These are phyloP conservation scores for Pseudohalonectria lignicola DNA, from an alignment of 2,329 filamentous ascomycete genomes.

Conservation along the genomic window DNA sequence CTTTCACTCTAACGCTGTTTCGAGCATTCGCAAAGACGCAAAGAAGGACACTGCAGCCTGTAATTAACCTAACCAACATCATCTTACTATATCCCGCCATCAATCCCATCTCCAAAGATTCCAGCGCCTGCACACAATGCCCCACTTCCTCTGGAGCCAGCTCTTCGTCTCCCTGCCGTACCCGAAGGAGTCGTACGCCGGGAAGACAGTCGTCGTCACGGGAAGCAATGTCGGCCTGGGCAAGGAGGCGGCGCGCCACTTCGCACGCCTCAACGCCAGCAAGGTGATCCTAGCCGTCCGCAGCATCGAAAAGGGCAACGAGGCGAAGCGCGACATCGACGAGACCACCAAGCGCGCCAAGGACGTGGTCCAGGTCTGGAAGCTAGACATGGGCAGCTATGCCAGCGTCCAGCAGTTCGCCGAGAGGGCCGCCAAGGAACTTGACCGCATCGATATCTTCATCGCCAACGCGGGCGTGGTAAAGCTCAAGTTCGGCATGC, in stretches of 20 bases:
- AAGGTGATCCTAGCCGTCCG: conserved; percentile 22
- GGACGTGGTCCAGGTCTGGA: conserved; percentile 29
- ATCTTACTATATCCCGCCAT: too few species aligned
- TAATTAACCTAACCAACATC: too few species aligned
- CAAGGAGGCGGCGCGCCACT: conserved; percentile 20
- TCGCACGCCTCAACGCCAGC: conserved; percentile 15
- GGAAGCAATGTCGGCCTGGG: conserved; percentile 23
- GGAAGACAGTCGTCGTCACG: conserved; percentile 17
- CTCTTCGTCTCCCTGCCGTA: conserved; percentile 4
- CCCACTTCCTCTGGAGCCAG: too few species aligned
- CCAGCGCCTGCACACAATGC: too few species aligned
- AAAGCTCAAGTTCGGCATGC: conserved; percentile 16
- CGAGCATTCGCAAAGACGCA: too few species aligned
- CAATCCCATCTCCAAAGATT: too few species aligned
- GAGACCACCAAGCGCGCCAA: conserved; percentile 9
- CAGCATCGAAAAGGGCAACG: conserved; percentile 17
- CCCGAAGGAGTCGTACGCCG: not conserved
- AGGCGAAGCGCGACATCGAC: conserved; percentile 22
- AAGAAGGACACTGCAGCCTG: too few species aligned
- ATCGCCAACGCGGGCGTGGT: conserved; percentile 30
- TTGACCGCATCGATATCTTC: conserved; percentile 25
- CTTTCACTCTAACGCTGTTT: too few species aligned
- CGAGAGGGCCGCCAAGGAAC: conserved; percentile 9
- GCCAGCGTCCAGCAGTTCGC: conserved; percentile 30
- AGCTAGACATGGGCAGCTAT: conserved; percentile 31